Conservation (phyloP, 306 rosid genomes). For the Quillaja saponaria region DNA sequence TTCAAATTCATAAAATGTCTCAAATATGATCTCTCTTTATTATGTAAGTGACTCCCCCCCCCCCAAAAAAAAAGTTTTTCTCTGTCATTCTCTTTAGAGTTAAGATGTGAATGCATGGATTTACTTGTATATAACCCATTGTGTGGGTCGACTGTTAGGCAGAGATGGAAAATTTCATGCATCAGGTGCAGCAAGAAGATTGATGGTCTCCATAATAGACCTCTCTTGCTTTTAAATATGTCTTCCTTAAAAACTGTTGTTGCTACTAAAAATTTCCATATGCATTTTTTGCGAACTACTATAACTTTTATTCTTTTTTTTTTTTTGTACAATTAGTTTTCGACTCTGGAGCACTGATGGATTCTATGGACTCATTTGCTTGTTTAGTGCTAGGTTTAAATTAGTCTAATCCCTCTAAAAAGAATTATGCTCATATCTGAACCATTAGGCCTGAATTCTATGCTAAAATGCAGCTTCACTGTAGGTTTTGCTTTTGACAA, state of each 20-base stretch:
- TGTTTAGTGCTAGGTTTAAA: conserved; percentile 11
- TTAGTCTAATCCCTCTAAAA: conserved; percentile 7
- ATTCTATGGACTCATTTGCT: neutral
- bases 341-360: too few relatives aligned
- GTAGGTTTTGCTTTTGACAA: conserved; percentile 19
- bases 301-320: too few relatives aligned
- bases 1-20: conserved; percentile 25
- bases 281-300: too few relatives aligned
- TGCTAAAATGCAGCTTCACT: neutral
- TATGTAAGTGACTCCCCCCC: too few relatives aligned
- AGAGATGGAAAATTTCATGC: neutral
- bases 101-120: neutral
- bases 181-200: too few relatives aligned
- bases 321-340: too few relatives aligned
- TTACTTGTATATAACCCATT: neutral
- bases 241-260: too few relatives aligned
- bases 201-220: neutral
- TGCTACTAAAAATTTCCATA: too few relatives aligned
- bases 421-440: neutral
- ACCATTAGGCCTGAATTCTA: neutral
- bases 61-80: too few relatives aligned
- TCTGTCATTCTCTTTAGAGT: neutral
- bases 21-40: too few relatives aligned
- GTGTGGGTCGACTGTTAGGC: neutral
- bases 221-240: neutral